A percentile compares a stretch with the other conserved stretches of the same genome.
phyloP scores from a whole-genome alignment of 1,284 basidiomycete genomes.

The Clitocybe nebularis region DNA sequence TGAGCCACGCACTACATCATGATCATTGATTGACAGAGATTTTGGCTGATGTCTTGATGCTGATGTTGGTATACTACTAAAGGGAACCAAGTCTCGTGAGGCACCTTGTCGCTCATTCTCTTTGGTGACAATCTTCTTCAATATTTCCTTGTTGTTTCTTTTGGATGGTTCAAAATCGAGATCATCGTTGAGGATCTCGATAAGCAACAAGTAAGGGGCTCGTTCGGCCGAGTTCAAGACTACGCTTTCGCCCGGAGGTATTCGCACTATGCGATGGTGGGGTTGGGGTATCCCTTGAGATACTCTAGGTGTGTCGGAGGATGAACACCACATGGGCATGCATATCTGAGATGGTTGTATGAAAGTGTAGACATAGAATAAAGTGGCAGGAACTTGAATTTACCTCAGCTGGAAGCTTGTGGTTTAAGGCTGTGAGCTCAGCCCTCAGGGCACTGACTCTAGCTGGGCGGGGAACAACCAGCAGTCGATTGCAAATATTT shows the following conservation, averaged over 20 bases:
- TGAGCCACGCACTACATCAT: slow-evolving; percentile 18
- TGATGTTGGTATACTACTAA: slow-evolving; percentile 29
- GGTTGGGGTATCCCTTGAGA: slow-evolving; percentile 47
- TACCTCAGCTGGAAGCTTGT: slow-evolving; percentile 93
- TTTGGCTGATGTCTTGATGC: slow-evolving; percentile 19
- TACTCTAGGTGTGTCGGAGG: slow-evolving; percentile 52
- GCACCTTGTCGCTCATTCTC: slow-evolving; percentile 58
- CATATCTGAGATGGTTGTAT: too few relatives aligned
- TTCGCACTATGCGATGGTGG: slow-evolving; percentile 95
- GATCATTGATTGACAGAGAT: slow-evolving; percentile 18
- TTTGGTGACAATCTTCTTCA: slow-evolving; percentile 81
- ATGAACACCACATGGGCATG: slow-evolving; percentile 94
- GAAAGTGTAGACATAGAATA: too few relatives aligned
- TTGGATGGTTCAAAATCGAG: slow-evolving; percentile 91
- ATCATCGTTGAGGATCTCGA: slow-evolving; percentile 90
- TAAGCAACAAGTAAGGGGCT: slow-evolving; percentile 89
- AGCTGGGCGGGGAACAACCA: slow-evolving; percentile 92
- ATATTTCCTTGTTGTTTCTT: slow-evolving; percentile 80
- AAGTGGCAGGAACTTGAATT: too few relatives aligned
- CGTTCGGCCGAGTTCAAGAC: slow-evolving; percentile 98
- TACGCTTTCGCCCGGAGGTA: slow-evolving; percentile 96
- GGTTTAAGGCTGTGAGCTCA: slow-evolving; percentile 93
- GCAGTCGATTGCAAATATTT: slow-evolving; percentile 88
- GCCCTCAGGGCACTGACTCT: slow-evolving; percentile 93
- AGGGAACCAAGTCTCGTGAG: slow-evolving; percentile 48